Conservation (phyloP, 1,139 yeast species). For the Barnettozyma hawaiiensis region DNA sequence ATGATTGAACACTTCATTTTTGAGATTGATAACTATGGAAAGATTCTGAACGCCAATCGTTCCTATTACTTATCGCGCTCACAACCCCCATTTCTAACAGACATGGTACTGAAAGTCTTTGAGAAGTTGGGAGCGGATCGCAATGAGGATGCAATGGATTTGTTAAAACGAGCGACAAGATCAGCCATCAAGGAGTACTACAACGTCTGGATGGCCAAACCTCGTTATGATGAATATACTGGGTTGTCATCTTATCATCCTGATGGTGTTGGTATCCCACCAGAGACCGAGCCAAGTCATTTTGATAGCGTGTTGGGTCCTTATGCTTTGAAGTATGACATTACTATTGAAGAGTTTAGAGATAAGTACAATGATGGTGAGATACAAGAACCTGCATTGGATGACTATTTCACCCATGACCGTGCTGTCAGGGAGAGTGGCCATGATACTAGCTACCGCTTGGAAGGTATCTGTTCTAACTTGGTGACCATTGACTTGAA, state of each 20-base stretch:
- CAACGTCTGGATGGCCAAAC: constrained; percentile 71
- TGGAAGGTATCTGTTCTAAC: constrained; percentile 86
- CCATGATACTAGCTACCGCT: constrained; percentile 87
- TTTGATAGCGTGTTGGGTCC: constrained; percentile 69
- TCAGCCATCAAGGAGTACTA: constrained; percentile 88
- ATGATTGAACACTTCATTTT: constrained; percentile 92
- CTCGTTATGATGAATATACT: constrained; percentile 69
- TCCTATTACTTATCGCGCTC: constrained; percentile 88
- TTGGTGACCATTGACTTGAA: constrained; percentile 90
- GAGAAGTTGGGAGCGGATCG: constrained; percentile 44
- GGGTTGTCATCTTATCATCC: constrained; percentile 92
- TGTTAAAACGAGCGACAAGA: constrained; percentile 55
- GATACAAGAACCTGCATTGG: constrained; percentile 71
- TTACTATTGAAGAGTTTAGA: constrained; percentile 66
- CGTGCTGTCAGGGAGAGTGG: constrained; percentile 96
- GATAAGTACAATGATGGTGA: constrained; percentile 60
- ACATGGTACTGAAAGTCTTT: constrained; percentile 75
- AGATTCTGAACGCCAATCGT: constrained; percentile 90
- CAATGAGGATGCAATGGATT: constrained; percentile 47
- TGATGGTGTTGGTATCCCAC: constrained; percentile 86
- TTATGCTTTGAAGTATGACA: constrained; percentile 56
- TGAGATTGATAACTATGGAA: constrained; percentile 87
- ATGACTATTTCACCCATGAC: constrained; percentile 86
- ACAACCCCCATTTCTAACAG: constrained; percentile 97
- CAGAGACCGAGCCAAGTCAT: constrained; percentile 92